phyloP scores from a whole-genome alignment of 2,329 filamentous ascomycete genomes.

The Colletotrichum musae region DNA sequence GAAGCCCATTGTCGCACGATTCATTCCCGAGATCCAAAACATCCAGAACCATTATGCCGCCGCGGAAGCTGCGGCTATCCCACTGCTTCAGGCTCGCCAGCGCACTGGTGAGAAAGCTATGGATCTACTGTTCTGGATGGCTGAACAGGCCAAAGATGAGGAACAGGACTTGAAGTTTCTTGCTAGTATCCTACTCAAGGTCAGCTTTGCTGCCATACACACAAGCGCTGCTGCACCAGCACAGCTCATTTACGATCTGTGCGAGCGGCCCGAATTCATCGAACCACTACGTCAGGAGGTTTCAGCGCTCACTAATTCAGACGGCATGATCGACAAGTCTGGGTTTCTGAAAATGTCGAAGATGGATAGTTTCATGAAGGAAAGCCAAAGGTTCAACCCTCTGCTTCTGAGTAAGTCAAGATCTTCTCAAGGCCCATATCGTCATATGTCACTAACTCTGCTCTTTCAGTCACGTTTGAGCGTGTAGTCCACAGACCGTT shows the following conservation, averaged over 20 bases:
- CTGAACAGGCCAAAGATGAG: conserved; percentile 41
- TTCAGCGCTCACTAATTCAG: background rate
- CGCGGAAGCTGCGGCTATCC: conserved; percentile 45
- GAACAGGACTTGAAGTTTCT: conserved; percentile 44
- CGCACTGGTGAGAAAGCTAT: conserved; percentile 37
- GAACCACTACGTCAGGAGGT: conserved; percentile 9
- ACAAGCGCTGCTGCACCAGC: conserved; percentile 46
- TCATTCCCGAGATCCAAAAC: conserved; percentile 46
- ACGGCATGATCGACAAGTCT: background rate
- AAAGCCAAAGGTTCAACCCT: conserved; percentile 17
- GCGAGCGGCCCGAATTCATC: conserved; percentile 11
- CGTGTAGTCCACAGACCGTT: background rate
- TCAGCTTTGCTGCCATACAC: conserved; percentile 49
- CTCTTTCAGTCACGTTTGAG: conserved; percentile 3
- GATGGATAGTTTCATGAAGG: conserved; percentile 21
- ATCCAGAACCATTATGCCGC: conserved; percentile 45
- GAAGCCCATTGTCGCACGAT: conserved; percentile 45
- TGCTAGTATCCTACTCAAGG: conserved; percentile 46
- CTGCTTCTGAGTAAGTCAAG: conserved; percentile 2
- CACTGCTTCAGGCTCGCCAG: conserved; percentile 45
- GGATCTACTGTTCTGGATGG: conserved; percentile 45
- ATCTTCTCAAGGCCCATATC: background rate
- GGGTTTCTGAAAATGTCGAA: conserved; percentile 6
- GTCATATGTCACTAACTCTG: background rate
- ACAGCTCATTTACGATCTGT: conserved; percentile 48